Base-by-base conservation (phyloP, 768 basidiomycete genomes). In the Tephrocybe sp. region DNA sequence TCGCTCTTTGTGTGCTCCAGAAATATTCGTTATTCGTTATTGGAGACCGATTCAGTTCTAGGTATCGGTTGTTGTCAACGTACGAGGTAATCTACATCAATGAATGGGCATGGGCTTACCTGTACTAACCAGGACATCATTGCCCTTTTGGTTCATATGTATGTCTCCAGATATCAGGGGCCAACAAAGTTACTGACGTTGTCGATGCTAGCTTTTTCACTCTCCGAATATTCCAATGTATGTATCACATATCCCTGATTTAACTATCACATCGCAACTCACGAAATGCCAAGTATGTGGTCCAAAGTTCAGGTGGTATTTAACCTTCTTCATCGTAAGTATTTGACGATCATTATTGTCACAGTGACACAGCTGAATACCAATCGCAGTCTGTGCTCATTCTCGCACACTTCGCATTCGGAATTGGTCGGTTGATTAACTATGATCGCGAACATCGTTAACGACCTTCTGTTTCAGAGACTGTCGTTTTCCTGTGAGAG, bases 391-490 rank as follows among this genome's bases (percentile, higher is more conserved):
- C 57, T 1, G 13, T 61, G 0, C 16, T 66, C 2, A 62, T 70
- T 11, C 11, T 67, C 7, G 62, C 58, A 5, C 68, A 68, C 49
- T 60, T 70, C 52, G 67, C 56, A 1, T 74, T 75, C 49, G 73
- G 73, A 39, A 54, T 72, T 7, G 72, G 73, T 71, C 54, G 39
- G 62, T 52, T 7, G 20, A 9, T 39, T 10, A 16, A 33, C 35
- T 17, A 16, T 13, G 4, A 22, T 23, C 14, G 19, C 44, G 6
- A 30, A 26, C 38, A 43, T 35, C 2, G 34, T 22, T 43, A 10
- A 35, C 19, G 8, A n/a, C 20, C 23, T 30, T 13, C 9, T 14
- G 8, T 33, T 14, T n/a, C 49, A 72, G 71, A 67, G 60, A 71
- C 70, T 19, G 66, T 71, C 22, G 59, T 56, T 3, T 68, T 66